phyloP scores from a whole-genome alignment of 768 basidiomycete species.

The Calocybe gangraenosa region DNA sequence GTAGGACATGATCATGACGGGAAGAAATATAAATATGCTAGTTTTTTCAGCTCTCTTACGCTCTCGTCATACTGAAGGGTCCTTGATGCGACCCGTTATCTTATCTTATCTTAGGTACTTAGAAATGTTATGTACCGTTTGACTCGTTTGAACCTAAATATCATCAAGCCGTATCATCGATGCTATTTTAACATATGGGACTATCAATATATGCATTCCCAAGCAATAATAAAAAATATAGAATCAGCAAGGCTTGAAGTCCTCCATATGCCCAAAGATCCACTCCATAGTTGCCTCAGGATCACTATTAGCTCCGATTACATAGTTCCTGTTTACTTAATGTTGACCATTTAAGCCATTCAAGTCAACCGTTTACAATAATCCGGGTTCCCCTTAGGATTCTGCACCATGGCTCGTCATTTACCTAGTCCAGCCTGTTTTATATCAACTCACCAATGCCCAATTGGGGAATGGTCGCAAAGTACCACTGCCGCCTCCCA shows the following conservation, averaged over 20 bases:
- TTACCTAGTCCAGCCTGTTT: too few species aligned
- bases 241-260: constrained; percentile 29
- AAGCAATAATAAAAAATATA: background rate
- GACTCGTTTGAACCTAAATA: too few species aligned
- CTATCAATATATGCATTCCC: constrained; percentile 74
- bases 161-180: too few species aligned
- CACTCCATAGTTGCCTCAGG: constrained; percentile 91
- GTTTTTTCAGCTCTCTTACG: constrained; percentile 70
- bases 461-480: constrained; percentile 31
- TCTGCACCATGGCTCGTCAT: constrained; percentile 13
- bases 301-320: constrained; percentile 54
- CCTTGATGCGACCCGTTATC: constrained; percentile 99
- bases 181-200: constrained; percentile 77
- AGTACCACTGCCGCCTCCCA: constrained; percentile 39
- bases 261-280: constrained; percentile 94
- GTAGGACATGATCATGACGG: too few species aligned
- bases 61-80: constrained; percentile 77
- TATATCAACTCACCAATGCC: constrained; percentile 28
- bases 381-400: too few species aligned
- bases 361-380: constrained; percentile 19
- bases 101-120: too few species aligned
- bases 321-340: too few species aligned
- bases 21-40: constrained; percentile 96
- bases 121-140: too few species aligned
- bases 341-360: too few species aligned